Evolutionary conservation across 2,329 filamentous ascomycete species (phyloP).

Genomic region (Pestalotiopsis sp.): DNA sequence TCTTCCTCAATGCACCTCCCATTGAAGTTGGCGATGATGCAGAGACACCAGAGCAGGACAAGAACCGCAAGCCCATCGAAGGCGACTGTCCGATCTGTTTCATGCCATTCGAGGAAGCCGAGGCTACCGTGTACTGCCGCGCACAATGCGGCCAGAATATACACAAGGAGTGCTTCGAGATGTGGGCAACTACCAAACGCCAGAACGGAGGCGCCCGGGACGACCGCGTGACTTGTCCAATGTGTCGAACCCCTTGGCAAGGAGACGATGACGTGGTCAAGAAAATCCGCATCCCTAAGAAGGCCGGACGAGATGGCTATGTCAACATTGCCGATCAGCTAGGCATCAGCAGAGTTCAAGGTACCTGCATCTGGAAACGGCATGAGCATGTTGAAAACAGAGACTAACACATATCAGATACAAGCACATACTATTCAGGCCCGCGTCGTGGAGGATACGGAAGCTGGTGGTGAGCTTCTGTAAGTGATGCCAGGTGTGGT

Average conservation of each 20-base stretch:
- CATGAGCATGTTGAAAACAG: neutral
- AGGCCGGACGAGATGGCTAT: constrained; percentile 55
- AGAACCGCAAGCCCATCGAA: constrained; percentile 51
- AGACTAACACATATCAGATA: constrained; percentile 21
- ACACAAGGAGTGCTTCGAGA: constrained; percentile 55
- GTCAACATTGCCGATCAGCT: constrained; percentile 63
- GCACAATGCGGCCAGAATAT: constrained; percentile 59
- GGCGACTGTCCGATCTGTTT: constrained; percentile 63
- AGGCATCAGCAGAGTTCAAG: constrained; percentile 57
- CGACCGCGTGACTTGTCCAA: constrained; percentile 59
- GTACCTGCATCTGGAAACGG: constrained; percentile 33
- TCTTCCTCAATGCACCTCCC: constrained; percentile 58
- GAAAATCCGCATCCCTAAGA: constrained; percentile 44
- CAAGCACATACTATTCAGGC: constrained; percentile 28
- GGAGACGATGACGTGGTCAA: constrained; percentile 45
- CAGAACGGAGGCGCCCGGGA: constrained; percentile 24
- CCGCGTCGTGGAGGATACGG: constrained; percentile 10
- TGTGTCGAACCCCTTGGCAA: constrained; percentile 62
- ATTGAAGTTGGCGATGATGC: constrained; percentile 38
- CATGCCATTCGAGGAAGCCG: constrained; percentile 42
- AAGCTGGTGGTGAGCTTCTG: neutral
- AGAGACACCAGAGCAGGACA: constrained; percentile 24
- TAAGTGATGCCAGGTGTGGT: too few relatives aligned
- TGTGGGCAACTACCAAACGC: constrained; percentile 54
- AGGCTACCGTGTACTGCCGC: constrained; percentile 52